Conservation (phyloP, 805 yeast genomes). For the Pachysolen tannophilus region DNA sequence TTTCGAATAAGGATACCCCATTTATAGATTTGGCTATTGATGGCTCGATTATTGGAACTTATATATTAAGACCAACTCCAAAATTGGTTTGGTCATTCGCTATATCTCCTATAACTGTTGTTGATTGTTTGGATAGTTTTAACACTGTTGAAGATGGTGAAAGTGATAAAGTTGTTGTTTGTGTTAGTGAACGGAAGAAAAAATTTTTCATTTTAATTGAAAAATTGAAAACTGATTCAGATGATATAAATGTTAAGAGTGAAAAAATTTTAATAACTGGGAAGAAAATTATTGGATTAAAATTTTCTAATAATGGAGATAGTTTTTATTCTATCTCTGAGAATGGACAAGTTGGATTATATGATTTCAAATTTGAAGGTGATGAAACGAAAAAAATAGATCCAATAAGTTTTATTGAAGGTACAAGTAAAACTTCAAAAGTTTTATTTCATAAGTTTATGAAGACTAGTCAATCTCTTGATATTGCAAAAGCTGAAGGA, state of each 20-base stretch:
- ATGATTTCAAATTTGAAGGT: not conserved
- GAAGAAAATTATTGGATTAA: slow-evolving; percentile 17
- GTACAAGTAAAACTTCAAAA: slow-evolving; percentile 17
- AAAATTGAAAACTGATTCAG: slow-evolving; percentile 17
- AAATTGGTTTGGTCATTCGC: slow-evolving; percentile 48
- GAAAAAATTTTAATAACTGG: slow-evolving; percentile 16
- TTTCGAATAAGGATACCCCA: slow-evolving; percentile 17
- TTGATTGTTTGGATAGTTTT: slow-evolving; percentile 30
- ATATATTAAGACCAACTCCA: slow-evolving; percentile 49
- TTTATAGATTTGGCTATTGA: slow-evolving; percentile 44
- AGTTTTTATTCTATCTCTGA: slow-evolving; percentile 22
- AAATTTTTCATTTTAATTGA: slow-evolving; percentile 17
- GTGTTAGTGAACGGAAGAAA: slow-evolving; percentile 27
- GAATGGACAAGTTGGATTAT: slow-evolving; percentile 23
- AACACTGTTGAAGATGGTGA: slow-evolving; percentile 14
- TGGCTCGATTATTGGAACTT: slow-evolving; percentile 44
- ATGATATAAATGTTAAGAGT: slow-evolving; percentile 24
- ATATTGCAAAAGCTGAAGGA: slow-evolving; percentile 6
- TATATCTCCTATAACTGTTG: slow-evolving; percentile 36
- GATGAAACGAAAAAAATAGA: slow-evolving; percentile 8
- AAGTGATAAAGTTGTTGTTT: slow-evolving; percentile 21
- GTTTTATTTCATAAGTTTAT: slow-evolving; percentile 11
- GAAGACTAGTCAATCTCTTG: slow-evolving; percentile 1
- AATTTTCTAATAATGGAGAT: slow-evolving; percentile 19
- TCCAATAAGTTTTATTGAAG: slow-evolving; percentile 19